Percentiles rank a stretch among this genome's conserved stretches.
phyloP scores from a whole-genome alignment of 768 basidiomycete species.

The Leccinum fibrillosum region DNA sequence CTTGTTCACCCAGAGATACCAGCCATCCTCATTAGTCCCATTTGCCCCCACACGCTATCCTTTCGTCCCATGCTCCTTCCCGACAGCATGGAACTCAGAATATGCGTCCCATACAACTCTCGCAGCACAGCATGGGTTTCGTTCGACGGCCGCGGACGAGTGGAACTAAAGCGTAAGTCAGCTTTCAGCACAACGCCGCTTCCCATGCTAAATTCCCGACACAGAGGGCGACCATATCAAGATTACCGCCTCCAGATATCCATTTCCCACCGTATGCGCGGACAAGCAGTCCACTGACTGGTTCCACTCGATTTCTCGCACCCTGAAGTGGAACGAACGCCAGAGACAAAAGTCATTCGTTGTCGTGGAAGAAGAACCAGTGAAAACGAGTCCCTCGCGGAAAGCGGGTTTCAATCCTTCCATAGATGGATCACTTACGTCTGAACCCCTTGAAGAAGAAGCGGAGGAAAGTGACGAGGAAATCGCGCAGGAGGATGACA shows the following conservation, averaged over 20 bases:
- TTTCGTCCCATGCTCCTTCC: slow-evolving; percentile 99
- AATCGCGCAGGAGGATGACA: slow-evolving; percentile 63
- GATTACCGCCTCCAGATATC: slow-evolving; percentile 93
- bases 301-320: slow-evolving; percentile 96
- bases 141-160: slow-evolving; percentile 94
- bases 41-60: slow-evolving; percentile 97
- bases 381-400: slow-evolving; percentile 35
- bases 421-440: slow-evolving; percentile 10
- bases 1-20: slow-evolving; percentile 98
- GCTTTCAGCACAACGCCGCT: background rate
- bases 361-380: slow-evolving; percentile 86
- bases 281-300: slow-evolving; percentile 98
- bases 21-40: slow-evolving; percentile 92
- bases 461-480: slow-evolving; percentile 38
- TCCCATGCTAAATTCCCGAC: slow-evolving; percentile 6
- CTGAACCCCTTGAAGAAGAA: slow-evolving; percentile 38
- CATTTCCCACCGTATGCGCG: slow-evolving; percentile 97
- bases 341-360: slow-evolving; percentile 99
- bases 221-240: slow-evolving; percentile 99
- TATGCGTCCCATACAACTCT: slow-evolving; percentile 99
- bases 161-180: slow-evolving; percentile 88
- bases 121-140: slow-evolving; percentile 98
- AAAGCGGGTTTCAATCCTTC: slow-evolving; percentile 8
- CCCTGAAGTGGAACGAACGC: slow-evolving; percentile 98
- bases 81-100: slow-evolving; percentile 96